Evolutionary conservation across 192 early-diverging fungal species (phyloP).

Genomic region (Rhizophagus sp.): DNA sequence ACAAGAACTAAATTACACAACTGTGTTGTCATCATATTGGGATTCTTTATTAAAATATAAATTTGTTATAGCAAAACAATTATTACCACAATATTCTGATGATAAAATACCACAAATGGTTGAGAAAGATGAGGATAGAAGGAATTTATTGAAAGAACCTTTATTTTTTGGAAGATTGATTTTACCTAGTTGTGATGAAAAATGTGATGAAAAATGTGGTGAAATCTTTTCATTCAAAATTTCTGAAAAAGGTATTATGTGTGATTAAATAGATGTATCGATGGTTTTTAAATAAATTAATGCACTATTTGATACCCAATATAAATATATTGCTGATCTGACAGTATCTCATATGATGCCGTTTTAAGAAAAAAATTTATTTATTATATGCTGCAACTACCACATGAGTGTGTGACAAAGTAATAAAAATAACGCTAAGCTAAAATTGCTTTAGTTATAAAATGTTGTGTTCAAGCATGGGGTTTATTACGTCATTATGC

Average conservation of each 20-base stretch:
- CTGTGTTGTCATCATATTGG: neutral
- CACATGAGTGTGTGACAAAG: no score
- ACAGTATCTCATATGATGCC: no score
- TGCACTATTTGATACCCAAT: neutral
- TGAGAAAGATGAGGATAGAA: slow-evolving; percentile 1
- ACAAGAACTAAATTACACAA: slow-evolving; percentile 15
- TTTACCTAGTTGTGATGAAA: neutral
- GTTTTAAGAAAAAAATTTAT: no score
- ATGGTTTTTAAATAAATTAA: neutral
- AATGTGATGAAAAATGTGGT: neutral
- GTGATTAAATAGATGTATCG: neutral
- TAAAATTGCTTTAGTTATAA: no score
- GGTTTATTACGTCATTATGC: no score
- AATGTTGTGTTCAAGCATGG: no score
- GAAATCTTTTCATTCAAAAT: slow-evolving; percentile 25
- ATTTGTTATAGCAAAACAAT: slow-evolving; percentile 28
- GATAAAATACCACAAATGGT: neutral
- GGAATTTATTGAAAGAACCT: neutral
- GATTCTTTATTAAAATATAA: slow-evolving; percentile 28
- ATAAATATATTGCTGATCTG: no score
- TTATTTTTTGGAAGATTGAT: slow-evolving; percentile 27
- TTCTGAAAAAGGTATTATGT: slow-evolving; percentile 7
- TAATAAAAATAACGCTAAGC: no score
- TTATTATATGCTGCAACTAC: no score
- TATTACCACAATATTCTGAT: slow-evolving; percentile 13